phyloP scores from a whole-genome alignment of 1,139 yeast species.

The Zygotorulaspora mrakii region DNA sequence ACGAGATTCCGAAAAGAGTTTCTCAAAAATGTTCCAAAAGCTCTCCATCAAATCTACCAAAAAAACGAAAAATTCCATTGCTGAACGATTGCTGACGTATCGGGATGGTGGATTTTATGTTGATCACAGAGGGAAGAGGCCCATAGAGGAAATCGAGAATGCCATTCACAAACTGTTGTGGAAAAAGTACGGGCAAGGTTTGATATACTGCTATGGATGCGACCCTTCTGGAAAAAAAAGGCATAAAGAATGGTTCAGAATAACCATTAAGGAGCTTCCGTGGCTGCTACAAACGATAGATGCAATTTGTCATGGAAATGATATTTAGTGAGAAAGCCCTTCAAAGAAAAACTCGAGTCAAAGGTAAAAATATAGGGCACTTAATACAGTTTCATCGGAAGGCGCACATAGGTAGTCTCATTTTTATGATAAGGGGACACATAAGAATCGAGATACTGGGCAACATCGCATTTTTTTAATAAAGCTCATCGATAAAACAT shows the following conservation, averaged over 20 bases:
- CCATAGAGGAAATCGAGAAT: conserved; percentile 25
- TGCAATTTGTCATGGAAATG: conserved; percentile 18
- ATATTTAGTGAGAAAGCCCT: background rate
- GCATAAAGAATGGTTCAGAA: conserved; percentile 34
- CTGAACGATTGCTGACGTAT: conserved; percentile 16
- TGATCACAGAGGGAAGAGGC: conserved; percentile 18
- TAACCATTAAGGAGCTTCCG: conserved; percentile 30
- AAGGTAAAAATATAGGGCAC: too few species aligned
- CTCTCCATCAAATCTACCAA: conserved; percentile 13
- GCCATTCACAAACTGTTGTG: conserved; percentile 29
- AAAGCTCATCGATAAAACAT: too few species aligned
- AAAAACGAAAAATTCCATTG: background rate
- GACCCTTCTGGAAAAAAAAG: conserved; percentile 22
- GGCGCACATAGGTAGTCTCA: too few species aligned
- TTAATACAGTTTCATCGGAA: too few species aligned
- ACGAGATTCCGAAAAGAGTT: conserved; percentile 1
- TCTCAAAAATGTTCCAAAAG: conserved; percentile 12
- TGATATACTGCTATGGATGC: conserved; percentile 33
- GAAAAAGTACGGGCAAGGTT: conserved; percentile 32
- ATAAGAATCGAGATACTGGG: too few species aligned
- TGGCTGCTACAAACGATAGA: conserved; percentile 24
- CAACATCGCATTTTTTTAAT: too few species aligned
- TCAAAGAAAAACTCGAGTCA: background rate
- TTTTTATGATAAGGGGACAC: too few species aligned
- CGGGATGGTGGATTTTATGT: conserved; percentile 28